Evolutionary conservation across 1,139 yeast genomes (phyloP).

Genomic region (Lodderomyces theae): DNA sequence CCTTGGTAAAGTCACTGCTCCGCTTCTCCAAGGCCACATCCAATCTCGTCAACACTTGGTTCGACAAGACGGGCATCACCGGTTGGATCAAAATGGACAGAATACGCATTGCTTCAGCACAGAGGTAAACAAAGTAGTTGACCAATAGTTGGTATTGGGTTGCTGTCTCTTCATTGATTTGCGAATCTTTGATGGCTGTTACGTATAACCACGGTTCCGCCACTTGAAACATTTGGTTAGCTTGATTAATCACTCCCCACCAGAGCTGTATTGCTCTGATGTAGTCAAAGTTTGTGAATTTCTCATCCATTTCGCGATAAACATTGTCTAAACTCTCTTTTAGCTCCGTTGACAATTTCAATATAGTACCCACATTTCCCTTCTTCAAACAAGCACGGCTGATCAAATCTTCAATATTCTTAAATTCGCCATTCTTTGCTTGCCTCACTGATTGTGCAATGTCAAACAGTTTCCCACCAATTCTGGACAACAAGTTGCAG

Average conservation of each 20-base stretch:
- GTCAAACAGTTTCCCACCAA: constrained; percentile 68
- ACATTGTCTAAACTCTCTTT: constrained; percentile 20
- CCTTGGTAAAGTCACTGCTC: constrained; percentile 28
- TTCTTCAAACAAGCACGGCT: constrained; percentile 12
- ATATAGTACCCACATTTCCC: constrained; percentile 16
- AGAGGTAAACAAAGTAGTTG: constrained; percentile 56
- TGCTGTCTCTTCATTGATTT: constrained; percentile 13
- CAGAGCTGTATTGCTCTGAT: constrained; percentile 59
- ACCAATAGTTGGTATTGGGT: constrained; percentile 28
- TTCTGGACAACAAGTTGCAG: constrained; percentile 73
- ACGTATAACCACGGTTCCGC: constrained; percentile 58
- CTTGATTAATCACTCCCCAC: constrained; percentile 59
- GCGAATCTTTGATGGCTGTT: constrained; percentile 20
- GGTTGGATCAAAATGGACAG: constrained; percentile 67
- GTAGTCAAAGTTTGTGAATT: constrained; percentile 51
- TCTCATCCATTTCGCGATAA: constrained; percentile 33
- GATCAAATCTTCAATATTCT: constrained; percentile 25
- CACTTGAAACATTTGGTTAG: constrained; percentile 62
- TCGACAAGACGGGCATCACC: constrained; percentile 65
- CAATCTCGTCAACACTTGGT: constrained; percentile 59
- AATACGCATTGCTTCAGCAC: constrained; percentile 71
- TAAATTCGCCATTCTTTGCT: constrained; percentile 21
- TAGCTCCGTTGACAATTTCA: constrained; percentile 18
- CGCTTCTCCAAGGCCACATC: constrained; percentile 48
- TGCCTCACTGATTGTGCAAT: constrained; percentile 44